Evolutionary conservation across 2,329 filamentous ascomycete species (phyloP), one percentile per base, ranked within the genome.

Genomic region (Pyricularia pennisetigena): DNA sequence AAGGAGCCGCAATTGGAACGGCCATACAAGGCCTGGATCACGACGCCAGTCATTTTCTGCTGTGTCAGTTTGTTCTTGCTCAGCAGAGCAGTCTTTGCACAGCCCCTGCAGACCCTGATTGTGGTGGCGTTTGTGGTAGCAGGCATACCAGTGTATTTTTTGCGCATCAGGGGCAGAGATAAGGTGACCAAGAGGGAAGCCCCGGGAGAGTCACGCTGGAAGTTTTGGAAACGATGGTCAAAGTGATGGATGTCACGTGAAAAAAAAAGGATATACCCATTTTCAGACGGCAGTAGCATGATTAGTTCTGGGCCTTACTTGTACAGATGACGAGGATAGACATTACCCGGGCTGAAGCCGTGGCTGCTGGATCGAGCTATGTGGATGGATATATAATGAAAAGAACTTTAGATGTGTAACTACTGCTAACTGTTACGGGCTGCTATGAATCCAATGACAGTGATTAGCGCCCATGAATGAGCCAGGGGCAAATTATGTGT

Each of bases 31-130:
- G 97, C 94, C 3, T 99, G 94, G 95, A 97, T 99, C 75, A 90
- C 90, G 0, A 99, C 95, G 2, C 95, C 95, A 12, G 94, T 99
- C 72, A 94, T 97, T 68, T 99, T 99, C 77, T 99, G 95, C 84
- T 99, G 95, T 75, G 95, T 99, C 57, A 97, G 92, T 76, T 78
- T 99, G 71, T 99, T 99, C 76, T 79, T 99, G 71, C 85, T 99
- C 61, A 94, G 89, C 75, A 85, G 95, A 66, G 93, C 94, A 3
- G 88, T 98, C 16, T 95, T 99, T 75, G 91, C 93, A 35, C 90
- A 97, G 79, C 95, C 95, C 4, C 74, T 97, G 67, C 94, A 99
- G 82, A 97, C 94, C 0, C 76, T 97, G 28, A 87, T 94, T 26
- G 95, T 99, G 8, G 82, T 97, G 6, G 89, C 82, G 0, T 99